Evolutionary conservation across 208 protist species (phyloP).

Genomic region (Trypanosoma caninum): DNA sequence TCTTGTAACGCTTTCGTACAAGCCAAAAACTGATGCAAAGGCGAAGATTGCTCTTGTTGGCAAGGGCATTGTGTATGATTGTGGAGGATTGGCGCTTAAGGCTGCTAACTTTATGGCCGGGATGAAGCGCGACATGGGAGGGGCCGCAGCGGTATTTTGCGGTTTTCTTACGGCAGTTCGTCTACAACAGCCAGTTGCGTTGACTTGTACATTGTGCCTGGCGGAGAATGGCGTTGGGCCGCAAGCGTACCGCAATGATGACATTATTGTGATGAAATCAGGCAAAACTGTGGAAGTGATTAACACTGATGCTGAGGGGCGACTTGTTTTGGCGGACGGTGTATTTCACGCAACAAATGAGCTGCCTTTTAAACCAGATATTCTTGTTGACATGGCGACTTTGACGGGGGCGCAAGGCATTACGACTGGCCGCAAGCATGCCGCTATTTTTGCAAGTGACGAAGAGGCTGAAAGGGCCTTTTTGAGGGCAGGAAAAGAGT

Average conservation of each 20-base stretch:
- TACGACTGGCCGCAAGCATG: conserved; percentile 71
- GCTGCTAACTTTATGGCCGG: conserved; percentile 60
- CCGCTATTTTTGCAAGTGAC: conserved; percentile 74
- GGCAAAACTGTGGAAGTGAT: conserved; percentile 87
- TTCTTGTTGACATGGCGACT: conserved; percentile 88
- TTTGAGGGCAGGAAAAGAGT: conserved; percentile 42
- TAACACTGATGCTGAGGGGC: conserved; percentile 91
- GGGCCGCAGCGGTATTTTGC: conserved; percentile 73
- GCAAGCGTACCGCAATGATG: conserved; percentile 72
- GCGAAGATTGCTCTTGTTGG: conserved; percentile 75
- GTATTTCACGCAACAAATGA: conserved; percentile 76
- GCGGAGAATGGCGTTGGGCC: conserved; percentile 85
- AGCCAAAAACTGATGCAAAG: conserved; percentile 25
- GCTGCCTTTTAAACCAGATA: conserved; percentile 63
- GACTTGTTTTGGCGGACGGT: conserved; percentile 85
- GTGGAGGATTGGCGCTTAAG: conserved; percentile 86
- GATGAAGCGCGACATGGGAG: conserved; percentile 92
- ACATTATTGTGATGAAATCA: conserved; percentile 81
- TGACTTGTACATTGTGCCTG: conserved; percentile 78
- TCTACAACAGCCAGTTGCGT: conserved; percentile 31
- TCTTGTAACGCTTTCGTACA: conserved; percentile 73
- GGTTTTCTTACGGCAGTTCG: conserved; percentile 70
- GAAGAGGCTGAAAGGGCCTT: conserved; percentile 47
- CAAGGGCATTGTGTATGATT: conserved; percentile 90
- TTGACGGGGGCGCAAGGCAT: conserved; percentile 90